These are phyloP conservation scores for Hirsutella minnesotensis DNA, from an alignment of 2,329 filamentous ascomycete species.

Conservation along the genomic window DNA sequence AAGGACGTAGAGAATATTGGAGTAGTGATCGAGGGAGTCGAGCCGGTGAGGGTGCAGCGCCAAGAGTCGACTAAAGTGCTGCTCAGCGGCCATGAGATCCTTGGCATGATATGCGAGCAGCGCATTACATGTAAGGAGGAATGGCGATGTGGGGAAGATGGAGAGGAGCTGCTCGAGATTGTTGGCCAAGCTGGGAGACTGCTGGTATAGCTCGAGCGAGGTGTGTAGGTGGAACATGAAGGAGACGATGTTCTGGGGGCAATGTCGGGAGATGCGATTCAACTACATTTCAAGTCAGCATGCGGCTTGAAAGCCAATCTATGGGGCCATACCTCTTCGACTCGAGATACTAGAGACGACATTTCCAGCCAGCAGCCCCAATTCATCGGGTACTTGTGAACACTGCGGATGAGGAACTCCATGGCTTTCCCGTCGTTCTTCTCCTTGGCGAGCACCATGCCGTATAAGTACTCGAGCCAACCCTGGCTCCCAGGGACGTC, in stretches of 20 bases:
- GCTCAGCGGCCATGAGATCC: slow-evolving; percentile 55
- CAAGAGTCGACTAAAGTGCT: slow-evolving; percentile 66
- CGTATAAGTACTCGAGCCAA: slow-evolving; percentile 92
- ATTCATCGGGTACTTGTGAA: slow-evolving; percentile 85
- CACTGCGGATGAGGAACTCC: slow-evolving; percentile 76
- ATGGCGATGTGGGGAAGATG: slow-evolving; percentile 82
- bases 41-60: slow-evolving; percentile 64
- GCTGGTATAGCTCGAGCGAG: slow-evolving; percentile 84
- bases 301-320: background rate
- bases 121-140: slow-evolving; percentile 81
- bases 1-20: slow-evolving; percentile 94
- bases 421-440: slow-evolving; percentile 82
- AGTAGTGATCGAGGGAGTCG: slow-evolving; percentile 89
- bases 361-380: slow-evolving; percentile 97
- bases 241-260: slow-evolving; percentile 85
- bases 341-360: slow-evolving; percentile 62
- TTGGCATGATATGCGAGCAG: slow-evolving; percentile 86
- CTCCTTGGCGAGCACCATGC: slow-evolving; percentile 77
- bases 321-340: slow-evolving; percentile 58
- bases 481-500: slow-evolving; percentile 59
- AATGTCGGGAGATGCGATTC: slow-evolving; percentile 54
- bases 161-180: slow-evolving; percentile 65
- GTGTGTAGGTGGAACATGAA: slow-evolving; percentile 90
- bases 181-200: slow-evolving; percentile 60
- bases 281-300: slow-evolving; percentile 34